These are phyloP conservation scores for Elongisporangium senticosum DNA, from an alignment of 352 stramenopile genomes.

Conservation along the genomic window DNA sequence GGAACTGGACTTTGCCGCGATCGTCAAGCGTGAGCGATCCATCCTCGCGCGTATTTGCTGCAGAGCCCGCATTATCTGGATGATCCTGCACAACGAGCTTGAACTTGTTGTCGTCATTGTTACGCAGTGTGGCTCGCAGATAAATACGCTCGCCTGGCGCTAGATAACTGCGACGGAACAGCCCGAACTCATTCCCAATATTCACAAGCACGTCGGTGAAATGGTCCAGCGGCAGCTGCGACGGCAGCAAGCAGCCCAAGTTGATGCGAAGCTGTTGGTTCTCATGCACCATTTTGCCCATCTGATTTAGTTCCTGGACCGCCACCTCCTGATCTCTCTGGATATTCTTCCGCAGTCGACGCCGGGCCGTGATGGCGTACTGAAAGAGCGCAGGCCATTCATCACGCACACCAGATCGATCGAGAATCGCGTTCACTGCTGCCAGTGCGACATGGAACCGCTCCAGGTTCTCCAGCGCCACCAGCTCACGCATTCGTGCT, in stretches of 20 bases:
- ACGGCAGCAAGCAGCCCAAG: slow-evolving; percentile 64
- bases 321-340: slow-evolving; percentile 46
- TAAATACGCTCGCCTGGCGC: slow-evolving; percentile 32
- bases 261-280: slow-evolving; percentile 79
- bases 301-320: slow-evolving; percentile 37
- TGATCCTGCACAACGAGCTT: slow-evolving; percentile 21
- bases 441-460: slow-evolving; percentile 58
- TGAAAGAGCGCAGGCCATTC: slow-evolving; percentile 32
- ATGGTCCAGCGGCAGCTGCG: slow-evolving; percentile 34
- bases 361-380: slow-evolving; percentile 41
- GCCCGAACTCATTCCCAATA: slow-evolving; percentile 79
- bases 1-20: slow-evolving; percentile 54
- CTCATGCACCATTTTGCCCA: slow-evolving; percentile 72
- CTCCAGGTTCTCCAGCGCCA: slow-evolving; percentile 75
- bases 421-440: slow-evolving; percentile 39
- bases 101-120: slow-evolving; percentile 19
- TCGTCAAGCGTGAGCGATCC: slow-evolving; percentile 44
- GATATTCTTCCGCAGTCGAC: slow-evolving; percentile 51
- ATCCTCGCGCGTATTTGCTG: slow-evolving; percentile 10
- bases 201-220: slow-evolving; percentile 68
- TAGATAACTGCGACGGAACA: slow-evolving; percentile 60
- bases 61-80: slow-evolving; percentile 9
- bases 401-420: slow-evolving; percentile 6
- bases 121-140: slow-evolving; percentile 43
- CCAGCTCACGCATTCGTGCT: slow-evolving; percentile 45